Conservation (phyloP, 148 eudicot genomes). For the Dysphania ambrosioides region DNA sequence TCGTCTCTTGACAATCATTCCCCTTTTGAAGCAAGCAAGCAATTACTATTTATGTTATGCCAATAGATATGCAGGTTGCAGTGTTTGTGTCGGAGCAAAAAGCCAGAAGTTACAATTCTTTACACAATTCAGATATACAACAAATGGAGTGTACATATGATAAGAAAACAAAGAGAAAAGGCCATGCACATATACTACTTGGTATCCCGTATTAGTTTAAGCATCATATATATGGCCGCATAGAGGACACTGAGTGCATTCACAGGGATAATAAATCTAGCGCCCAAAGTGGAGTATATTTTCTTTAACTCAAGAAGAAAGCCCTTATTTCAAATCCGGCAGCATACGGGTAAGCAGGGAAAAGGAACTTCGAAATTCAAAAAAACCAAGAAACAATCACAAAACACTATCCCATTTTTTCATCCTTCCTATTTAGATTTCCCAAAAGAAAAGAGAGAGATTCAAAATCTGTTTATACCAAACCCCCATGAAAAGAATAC, state of each 20-base stretch:
- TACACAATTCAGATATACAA: background rate
- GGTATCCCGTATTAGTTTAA: no score
- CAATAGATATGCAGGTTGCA: background rate
- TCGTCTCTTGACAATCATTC: no score
- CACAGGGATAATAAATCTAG: conserved; percentile 15
- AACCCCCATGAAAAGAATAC: background rate
- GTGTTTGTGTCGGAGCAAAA: background rate
- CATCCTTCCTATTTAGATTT: background rate
- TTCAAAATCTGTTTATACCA: background rate
- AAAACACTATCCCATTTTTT: background rate
- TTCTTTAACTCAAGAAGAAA: conserved; percentile 24
- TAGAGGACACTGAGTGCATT: conserved; percentile 20
- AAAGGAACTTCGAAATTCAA: conserved; percentile 24
- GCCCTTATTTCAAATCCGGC: conserved; percentile 27
- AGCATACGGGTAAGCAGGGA: conserved; percentile 25
- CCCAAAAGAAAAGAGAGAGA: background rate
- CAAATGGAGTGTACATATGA: background rate
- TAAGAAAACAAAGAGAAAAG: background rate
- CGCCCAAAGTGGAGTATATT: conserved; percentile 15
- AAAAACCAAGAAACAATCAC: conserved; percentile 3
- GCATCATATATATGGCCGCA: background rate
- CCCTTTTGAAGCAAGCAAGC: no score
- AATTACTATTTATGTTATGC: background rate
- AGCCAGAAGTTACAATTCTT: background rate
- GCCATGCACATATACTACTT: background rate